A percentile compares a stretch with the other conserved stretches of the same genome.
Evolutionary conservation across 306 rosid genomes (phyloP).

Genomic region (Trichosanthes truncata): DNA sequence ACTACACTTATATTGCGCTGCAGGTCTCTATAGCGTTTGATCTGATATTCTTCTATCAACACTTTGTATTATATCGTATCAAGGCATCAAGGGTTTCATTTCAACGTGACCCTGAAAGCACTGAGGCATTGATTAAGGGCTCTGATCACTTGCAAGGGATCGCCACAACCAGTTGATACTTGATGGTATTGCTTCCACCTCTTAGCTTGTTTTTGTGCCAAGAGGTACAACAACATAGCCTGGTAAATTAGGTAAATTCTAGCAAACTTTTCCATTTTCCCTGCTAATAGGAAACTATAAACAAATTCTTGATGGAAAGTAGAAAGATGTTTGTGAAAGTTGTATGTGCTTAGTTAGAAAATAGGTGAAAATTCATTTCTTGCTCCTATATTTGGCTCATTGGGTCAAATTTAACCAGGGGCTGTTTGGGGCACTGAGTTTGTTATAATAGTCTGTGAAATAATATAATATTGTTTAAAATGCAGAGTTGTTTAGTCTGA

Average conservation of each 20-base stretch:
- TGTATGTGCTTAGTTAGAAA: background rate
- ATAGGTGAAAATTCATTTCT: background rate
- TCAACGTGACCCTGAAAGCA: slow-evolving; percentile 18
- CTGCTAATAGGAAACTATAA: background rate
- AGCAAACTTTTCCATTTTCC: too few species aligned
- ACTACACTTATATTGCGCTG: slow-evolving; percentile 7
- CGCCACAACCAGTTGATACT: background rate
- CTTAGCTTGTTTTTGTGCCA: background rate
- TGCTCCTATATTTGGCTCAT: background rate
- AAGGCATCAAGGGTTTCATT: slow-evolving; percentile 13
- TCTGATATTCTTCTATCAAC: slow-evolving; percentile 54
- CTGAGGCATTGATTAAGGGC: slow-evolving; percentile 32
- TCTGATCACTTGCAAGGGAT: slow-evolving; percentile 3
- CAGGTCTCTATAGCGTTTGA: slow-evolving; percentile 68
- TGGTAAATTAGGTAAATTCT: background rate
- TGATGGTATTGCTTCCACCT: background rate
- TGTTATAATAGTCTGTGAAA: too few species aligned
- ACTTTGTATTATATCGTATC: slow-evolving; percentile 42
- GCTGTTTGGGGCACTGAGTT: too few species aligned
- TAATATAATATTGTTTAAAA: too few species aligned
- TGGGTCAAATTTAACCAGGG: background rate
- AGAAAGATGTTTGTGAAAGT: background rate
- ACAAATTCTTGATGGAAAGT: background rate
- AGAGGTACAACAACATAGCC: background rate
- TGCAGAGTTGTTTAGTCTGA: too few species aligned